These are phyloP conservation scores for Chenopodium suecicum DNA, from an alignment of 148 eudicot genomes.

Conservation along the genomic window DNA sequence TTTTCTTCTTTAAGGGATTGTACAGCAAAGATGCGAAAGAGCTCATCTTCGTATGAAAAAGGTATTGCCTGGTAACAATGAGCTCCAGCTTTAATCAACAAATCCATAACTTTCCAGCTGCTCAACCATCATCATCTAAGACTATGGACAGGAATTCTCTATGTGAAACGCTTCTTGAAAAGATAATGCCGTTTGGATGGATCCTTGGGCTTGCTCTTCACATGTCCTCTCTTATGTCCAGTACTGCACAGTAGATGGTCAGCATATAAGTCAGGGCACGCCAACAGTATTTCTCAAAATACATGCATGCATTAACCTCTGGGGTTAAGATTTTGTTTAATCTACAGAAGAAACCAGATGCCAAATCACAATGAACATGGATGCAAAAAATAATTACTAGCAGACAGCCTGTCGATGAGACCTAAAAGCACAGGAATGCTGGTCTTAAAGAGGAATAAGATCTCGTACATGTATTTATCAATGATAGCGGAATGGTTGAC, in stretches of 20 bases:
- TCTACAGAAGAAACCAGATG: not conserved
- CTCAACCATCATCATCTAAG: not conserved
- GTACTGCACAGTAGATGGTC: conserved; percentile 40
- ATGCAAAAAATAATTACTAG: not conserved
- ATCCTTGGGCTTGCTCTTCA: conserved; percentile 78
- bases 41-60: too few species aligned
- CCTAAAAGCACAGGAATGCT: not conserved
- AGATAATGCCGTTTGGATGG: conserved; percentile 75
- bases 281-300: not conserved
- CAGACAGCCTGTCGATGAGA: not conserved
- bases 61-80: too few species aligned
- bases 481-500: too few species aligned
- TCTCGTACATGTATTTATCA: not conserved
- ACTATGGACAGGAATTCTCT: not conserved
- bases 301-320: not conserved
- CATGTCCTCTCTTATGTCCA: conserved; percentile 51
- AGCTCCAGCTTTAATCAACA: not conserved
- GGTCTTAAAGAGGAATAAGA: not conserved
- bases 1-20: too few species aligned
- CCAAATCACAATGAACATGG: not conserved
- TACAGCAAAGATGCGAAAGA: too few species aligned
- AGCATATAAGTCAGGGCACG: not conserved
- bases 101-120: not conserved
- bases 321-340: not conserved
- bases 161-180: conserved; percentile 75